Percentiles rank a stretch among this genome's conserved stretches.
Conservation (phyloP, 176 grass and related monocot genomes). For the Phoenix dactylifera region DNA sequence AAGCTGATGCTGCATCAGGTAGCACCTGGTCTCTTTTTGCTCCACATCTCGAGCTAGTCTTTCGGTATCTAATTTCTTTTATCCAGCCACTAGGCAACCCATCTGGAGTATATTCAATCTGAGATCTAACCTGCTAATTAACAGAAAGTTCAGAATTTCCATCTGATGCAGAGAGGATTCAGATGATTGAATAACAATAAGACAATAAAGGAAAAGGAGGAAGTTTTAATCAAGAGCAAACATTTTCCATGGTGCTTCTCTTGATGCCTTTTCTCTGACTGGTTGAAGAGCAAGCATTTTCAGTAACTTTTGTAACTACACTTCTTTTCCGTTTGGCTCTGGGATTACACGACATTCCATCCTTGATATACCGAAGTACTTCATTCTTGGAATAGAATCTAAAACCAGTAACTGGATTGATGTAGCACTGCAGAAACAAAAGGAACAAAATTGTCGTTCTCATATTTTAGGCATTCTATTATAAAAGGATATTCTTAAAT, state of each 20-base stretch:
- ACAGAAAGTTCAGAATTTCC: neutral
- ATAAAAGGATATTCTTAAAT: no score
- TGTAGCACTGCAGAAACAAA: conserved; percentile 3
- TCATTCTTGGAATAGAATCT: conserved; percentile 18
- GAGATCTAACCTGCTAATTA: neutral
- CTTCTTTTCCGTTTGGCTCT: conserved; percentile 1
- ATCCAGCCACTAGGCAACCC: conserved; percentile 31
- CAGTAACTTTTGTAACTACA: neutral
- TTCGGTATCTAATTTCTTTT: conserved; percentile 28
- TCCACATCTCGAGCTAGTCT: neutral
- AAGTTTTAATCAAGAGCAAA: neutral
- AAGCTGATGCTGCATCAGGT: neutral
- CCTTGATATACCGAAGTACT: conserved; percentile 5
- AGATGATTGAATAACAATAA: neutral
- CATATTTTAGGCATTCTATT: no score
- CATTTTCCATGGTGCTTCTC: neutral
- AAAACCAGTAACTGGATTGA: conserved; percentile 7
- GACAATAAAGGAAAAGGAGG: neutral
- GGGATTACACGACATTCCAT: neutral
- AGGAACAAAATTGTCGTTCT: neutral
- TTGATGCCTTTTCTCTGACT: conserved; percentile 1
- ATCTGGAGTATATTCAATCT: conserved; percentile 7
- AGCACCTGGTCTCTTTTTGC: neutral
- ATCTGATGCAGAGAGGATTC: neutral
- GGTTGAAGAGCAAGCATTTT: neutral